phyloP scores from a whole-genome alignment of 108 stramenopile species.

The Cyclotella atomus region DNA sequence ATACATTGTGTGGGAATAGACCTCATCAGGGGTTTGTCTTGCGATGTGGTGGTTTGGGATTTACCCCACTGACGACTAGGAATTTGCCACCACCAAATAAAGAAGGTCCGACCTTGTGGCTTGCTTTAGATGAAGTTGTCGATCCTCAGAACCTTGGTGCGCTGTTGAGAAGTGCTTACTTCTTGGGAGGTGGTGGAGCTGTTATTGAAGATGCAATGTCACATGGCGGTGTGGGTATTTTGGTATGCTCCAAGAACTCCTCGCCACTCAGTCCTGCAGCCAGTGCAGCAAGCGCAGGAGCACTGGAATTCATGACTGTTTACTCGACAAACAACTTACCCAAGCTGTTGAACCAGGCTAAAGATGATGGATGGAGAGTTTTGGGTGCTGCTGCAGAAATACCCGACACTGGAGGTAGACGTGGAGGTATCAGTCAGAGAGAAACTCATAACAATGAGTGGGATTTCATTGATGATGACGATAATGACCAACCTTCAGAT shows the following conservation, averaged over 20 bases:
- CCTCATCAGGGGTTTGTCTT: constrained; percentile 94
- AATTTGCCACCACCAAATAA: constrained; percentile 41
- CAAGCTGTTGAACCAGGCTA: constrained; percentile 69
- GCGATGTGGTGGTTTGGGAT: constrained; percentile 74
- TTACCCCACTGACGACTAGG: constrained; percentile 59
- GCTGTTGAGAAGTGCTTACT: constrained; percentile 78
- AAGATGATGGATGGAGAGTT: constrained; percentile 90
- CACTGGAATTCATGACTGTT: constrained; percentile 77
- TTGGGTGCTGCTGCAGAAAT: constrained; percentile 80
- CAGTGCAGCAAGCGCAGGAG: constrained; percentile 88
- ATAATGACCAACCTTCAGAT: constrained; percentile 1
- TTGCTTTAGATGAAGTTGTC: constrained; percentile 91
- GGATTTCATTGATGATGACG: constrained; percentile 13
- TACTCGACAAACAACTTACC: constrained; percentile 85
- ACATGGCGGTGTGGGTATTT: constrained; percentile 51
- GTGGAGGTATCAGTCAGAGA: neutral
- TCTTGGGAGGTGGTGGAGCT: constrained; percentile 66
- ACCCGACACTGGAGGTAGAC: constrained; percentile 20
- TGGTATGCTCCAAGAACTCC: constrained; percentile 90
- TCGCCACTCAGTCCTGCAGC: constrained; percentile 80
- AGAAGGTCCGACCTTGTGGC: constrained; percentile 59
- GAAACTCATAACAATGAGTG: constrained; percentile 5
- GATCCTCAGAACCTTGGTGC: constrained; percentile 96
- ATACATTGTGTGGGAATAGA: constrained; percentile 81
- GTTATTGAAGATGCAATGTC: constrained; percentile 14